Percentiles rank a stretch among this genome's conserved stretches.
phyloP scores from a whole-genome alignment of 768 basidiomycete genomes.

The Dioszegia crocea region DNA sequence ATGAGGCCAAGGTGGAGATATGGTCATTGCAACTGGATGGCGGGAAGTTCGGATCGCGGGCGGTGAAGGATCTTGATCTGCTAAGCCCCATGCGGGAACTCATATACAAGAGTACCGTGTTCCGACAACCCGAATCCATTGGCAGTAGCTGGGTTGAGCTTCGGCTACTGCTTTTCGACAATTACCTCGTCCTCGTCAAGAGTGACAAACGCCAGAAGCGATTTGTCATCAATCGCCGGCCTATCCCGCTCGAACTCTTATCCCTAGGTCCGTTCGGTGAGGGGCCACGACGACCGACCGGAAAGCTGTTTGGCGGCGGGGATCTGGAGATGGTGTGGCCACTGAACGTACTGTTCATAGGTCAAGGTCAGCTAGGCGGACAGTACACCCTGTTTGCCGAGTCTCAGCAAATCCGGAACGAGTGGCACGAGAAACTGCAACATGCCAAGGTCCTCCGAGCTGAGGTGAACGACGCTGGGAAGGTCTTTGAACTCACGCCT shows the following conservation, averaged over 20 bases:
- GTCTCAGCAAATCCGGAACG: conserved; percentile 64
- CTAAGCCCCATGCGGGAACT: conserved; percentile 75
- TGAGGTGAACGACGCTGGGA: conserved; percentile 86
- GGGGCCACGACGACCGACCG: conserved; percentile 63
- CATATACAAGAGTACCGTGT: conserved; percentile 74
- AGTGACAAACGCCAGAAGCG: conserved; percentile 14
- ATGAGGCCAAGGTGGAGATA: conserved; percentile 82
- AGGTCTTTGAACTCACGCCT: conserved; percentile 83
- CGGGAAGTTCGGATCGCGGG: conserved; percentile 33
- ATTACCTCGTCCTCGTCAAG: conserved; percentile 56
- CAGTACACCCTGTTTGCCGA: conserved; percentile 85
- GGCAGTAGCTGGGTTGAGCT: conserved; percentile 81
- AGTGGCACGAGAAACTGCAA: conserved; percentile 86
- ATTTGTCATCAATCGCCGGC: conserved; percentile 55
- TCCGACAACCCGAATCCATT: conserved; percentile 81
- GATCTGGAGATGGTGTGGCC: conserved; percentile 63
- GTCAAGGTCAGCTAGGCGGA: conserved; percentile 67
- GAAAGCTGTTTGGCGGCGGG: conserved; percentile 48
- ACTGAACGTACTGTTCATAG: conserved; percentile 82
- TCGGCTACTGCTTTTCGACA: conserved; percentile 86
- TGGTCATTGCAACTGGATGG: conserved; percentile 58
- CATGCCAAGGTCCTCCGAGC: conserved; percentile 80
- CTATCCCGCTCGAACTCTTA: conserved; percentile 86
- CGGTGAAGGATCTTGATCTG: conserved; percentile 75
- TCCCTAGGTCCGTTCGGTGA: conserved; percentile 80